A percentile compares a stretch with the other conserved stretches of the same genome.
Conservation (phyloP, 2,329 filamentous ascomycete species). For the Alternaria rosae region DNA sequence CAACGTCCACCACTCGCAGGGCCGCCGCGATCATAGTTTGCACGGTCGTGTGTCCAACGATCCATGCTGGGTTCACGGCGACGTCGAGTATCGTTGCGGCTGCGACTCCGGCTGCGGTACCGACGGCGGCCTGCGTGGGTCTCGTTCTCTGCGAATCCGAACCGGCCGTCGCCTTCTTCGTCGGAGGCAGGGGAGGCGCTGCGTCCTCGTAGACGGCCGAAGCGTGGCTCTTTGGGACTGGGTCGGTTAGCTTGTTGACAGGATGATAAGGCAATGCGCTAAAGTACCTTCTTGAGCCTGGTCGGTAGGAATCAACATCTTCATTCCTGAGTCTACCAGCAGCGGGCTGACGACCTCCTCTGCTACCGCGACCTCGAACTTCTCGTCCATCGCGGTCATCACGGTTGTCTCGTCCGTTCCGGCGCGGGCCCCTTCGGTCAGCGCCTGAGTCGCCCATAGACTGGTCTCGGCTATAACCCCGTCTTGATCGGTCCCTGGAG, state of each 20-base stretch:
- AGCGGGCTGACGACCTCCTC: constrained; percentile 14
- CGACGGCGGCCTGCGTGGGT: constrained; percentile 55
- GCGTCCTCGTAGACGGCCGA: constrained; percentile 63
- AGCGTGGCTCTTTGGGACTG: constrained; percentile 41
- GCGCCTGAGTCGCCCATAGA: constrained; percentile 74
- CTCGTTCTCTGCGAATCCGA: constrained; percentile 57
- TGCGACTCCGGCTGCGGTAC: constrained; percentile 52
- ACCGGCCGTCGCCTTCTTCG: constrained; percentile 57
- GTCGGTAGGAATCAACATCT: constrained; percentile 44
- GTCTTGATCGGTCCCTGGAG: constrained; percentile 25
- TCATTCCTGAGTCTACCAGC: constrained; percentile 21
- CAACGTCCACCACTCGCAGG: constrained; percentile 30
- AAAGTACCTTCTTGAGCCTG: constrained; percentile 35
- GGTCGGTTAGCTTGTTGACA: constrained; percentile 9
- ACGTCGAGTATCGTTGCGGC: constrained; percentile 20
- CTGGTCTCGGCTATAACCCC: constrained; percentile 66
- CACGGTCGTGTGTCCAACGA: constrained; percentile 42
- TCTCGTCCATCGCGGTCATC: constrained; percentile 27
- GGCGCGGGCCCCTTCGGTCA: constrained; percentile 34
- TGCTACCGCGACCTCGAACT: constrained; percentile 24
- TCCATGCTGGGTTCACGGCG: constrained; percentile 35
- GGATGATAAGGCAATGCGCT: not conserved
- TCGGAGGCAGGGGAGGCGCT: constrained; percentile 64
- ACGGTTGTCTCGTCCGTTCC: constrained; percentile 29
- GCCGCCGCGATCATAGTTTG: constrained; percentile 30